Percentiles rank a stretch among this genome's conserved stretches.
phyloP scores from a whole-genome alignment of 495 filamentous ascomycete species.

The Copromyces sp. region DNA sequence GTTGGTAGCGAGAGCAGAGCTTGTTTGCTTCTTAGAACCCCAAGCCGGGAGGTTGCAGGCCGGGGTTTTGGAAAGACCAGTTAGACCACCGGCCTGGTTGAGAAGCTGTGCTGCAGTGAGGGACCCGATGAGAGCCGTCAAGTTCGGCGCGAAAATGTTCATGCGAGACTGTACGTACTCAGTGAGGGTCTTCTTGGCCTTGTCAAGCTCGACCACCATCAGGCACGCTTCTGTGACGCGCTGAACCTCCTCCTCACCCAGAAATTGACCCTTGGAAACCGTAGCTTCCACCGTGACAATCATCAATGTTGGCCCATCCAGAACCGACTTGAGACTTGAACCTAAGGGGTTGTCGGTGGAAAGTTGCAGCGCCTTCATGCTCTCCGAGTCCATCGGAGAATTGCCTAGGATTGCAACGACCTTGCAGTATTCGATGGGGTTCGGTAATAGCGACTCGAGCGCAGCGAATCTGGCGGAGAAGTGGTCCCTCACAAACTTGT shows the following conservation, averaged over 20 bases:
- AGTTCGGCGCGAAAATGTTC: conserved; percentile 89
- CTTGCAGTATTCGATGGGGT: conserved; percentile 90
- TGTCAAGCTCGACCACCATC: conserved; percentile 77
- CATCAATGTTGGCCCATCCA: conserved; percentile 88
- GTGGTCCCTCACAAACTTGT: conserved; percentile 92
- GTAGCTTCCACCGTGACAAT: conserved; percentile 93
- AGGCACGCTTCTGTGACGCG: conserved; percentile 69
- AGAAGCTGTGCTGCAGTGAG: conserved; percentile 94
- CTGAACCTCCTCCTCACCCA: conserved; percentile 65
- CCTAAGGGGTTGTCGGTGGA: conserved; percentile 69
- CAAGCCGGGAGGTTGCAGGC: conserved; percentile 86
- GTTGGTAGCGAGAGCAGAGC: conserved; percentile 85
- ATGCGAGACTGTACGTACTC: conserved; percentile 97
- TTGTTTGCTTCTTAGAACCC: conserved; percentile 75
- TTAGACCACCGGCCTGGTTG: conserved; percentile 82
- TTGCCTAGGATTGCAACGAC: conserved; percentile 90
- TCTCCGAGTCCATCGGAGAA: conserved; percentile 76
- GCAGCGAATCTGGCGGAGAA: conserved; percentile 92
- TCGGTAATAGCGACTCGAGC: conserved; percentile 87
- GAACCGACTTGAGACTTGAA: conserved; percentile 60
- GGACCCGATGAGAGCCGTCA: conserved; percentile 86
- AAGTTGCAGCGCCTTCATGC: conserved; percentile 61
- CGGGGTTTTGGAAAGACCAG: conserved; percentile 81
- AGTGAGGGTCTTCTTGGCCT: conserved; percentile 77
- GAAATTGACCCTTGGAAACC: conserved; percentile 68